Percentiles rank a stretch among this genome's conserved stretches.
Conservation (phyloP, 176 grass and related monocot genomes). For the barley (Hordeum vulgare) region MorexV3_pseudomolecules_assembly NC_058522.1:366910541-366911040, state of each 20-base stretch:
- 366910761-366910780: slow-evolving; percentile 6
- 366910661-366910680: too few relatives aligned
- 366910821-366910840: neutral
- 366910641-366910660: too few relatives aligned
- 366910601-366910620: too few relatives aligned
- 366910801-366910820: neutral
- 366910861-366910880: neutral
- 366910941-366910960: neutral
- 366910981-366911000: neutral
- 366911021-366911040: neutral
- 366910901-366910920: neutral
- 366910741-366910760: slow-evolving; percentile 1
- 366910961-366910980: neutral
- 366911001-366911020: neutral
- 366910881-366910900: neutral
- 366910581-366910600: too few relatives aligned
- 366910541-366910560: neutral
- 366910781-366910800: neutral
- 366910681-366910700: too few relatives aligned
- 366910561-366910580: neutral
- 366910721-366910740: too few relatives aligned
- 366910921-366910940: neutral
- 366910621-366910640: too few relatives aligned
- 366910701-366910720: too few relatives aligned
- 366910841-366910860: neutral